Base-by-base conservation (phyloP, 805 yeast species). In the Metschnikowia santaceciliae region DNA sequence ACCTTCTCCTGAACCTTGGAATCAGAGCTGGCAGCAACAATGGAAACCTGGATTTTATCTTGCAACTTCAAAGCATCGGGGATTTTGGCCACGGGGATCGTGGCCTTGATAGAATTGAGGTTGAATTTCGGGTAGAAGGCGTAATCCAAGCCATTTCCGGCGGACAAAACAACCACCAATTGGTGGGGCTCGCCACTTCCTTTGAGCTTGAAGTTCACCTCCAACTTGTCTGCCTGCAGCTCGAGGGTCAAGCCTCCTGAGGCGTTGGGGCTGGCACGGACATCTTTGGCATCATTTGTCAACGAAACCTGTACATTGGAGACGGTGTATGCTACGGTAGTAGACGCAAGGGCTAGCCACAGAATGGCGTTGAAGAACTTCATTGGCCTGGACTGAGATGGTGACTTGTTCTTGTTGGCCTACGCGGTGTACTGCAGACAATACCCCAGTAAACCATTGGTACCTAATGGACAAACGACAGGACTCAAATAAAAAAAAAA, bases 51-150 rank as follows among this genome's bases (percentile, higher is more conserved):
- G 46, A 74, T 62, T 32, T 55, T 63, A 30, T 66, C 70, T 54
- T 69, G 66, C 42, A 56, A 46, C 55, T 70, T 68, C 58, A 74
- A 68, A 17, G 65, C 67, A n/a, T 59, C 63, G 13, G 77, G 77
- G 30, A 74, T 54, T 50, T 64, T 64, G 26, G 50, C 49, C 8
- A 56, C 64, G n/a, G 64, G 58, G 32, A 72, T 56, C n/a, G 61
- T 41, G 20, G 66, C 57, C 40, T 57, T 60, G 40, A 68, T 55
- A 17, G 54, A 56, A 19, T 58, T 54, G 13, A 52, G 30, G 14
- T 54, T 54, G 54, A 63, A 65, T 14, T 57, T 58, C 32, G 77
- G 76, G 38, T 67, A 67, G 38, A 59, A 61, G 41, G 72, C 61
- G 17, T 61, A 54, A 37, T 66, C 73, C 51, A 74, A 62, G 8